Conservation (phyloP, 2,329 filamentous ascomycete species). For the Diplodia intermedia region DNA sequence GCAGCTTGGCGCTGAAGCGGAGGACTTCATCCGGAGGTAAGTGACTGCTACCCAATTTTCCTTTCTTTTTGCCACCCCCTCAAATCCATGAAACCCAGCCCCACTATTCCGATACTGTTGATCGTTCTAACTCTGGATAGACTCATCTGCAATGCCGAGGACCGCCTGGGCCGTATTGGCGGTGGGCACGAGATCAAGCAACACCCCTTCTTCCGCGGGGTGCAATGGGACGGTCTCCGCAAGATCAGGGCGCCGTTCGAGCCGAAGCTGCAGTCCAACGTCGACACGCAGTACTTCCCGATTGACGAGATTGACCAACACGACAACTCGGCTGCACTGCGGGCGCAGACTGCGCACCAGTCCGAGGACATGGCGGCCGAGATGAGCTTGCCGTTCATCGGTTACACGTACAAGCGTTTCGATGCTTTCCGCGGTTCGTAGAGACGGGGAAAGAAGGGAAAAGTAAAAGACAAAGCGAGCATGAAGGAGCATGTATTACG, state of each 20-base stretch:
- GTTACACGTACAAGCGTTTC: constrained; percentile 98
- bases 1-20: constrained; percentile 83
- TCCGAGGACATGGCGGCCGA: constrained; percentile 82
- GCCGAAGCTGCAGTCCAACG: constrained; percentile 87
- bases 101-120: constrained; percentile 17
- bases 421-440: constrained; percentile 63
- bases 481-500: constrained; percentile 25
- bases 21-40: constrained; percentile 90
- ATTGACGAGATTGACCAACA: constrained; percentile 98
- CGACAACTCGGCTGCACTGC: constrained; percentile 85
- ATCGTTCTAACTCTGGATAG: constrained; percentile 54
- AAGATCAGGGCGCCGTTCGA: constrained; percentile 95
- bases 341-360: constrained; percentile 72
- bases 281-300: constrained; percentile 98
- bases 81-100: neutral
- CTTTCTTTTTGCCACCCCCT: constrained; percentile 33
- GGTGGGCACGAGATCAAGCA: constrained; percentile 91
- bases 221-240: constrained; percentile 91
- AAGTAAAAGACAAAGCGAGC: constrained; percentile 1
- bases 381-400: constrained; percentile 95
- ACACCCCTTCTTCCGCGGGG: constrained; percentile 95
- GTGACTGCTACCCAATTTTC: constrained; percentile 38
- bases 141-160: constrained; percentile 91
- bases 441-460: neutral
- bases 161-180: constrained; percentile 81